Conservation (phyloP, 2,329 filamentous ascomycete species). For the Sclerotinia glacialis region DNA sequence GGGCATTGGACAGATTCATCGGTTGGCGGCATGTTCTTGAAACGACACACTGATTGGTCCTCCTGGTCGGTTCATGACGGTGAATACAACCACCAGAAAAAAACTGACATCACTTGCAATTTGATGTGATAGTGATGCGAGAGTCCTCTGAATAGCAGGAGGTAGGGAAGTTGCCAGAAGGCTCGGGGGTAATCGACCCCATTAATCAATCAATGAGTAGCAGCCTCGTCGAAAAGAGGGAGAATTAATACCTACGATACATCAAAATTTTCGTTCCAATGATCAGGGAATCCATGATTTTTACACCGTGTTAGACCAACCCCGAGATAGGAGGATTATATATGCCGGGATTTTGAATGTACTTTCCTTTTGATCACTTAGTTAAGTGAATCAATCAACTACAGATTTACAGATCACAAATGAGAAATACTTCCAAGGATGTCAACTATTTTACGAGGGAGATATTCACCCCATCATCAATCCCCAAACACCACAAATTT, state of each 20-base stretch:
- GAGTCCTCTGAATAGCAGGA: not conserved
- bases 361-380: not conserved
- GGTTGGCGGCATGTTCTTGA: not conserved
- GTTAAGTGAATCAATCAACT: not conserved
- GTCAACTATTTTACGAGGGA: not conserved
- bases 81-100: no score
- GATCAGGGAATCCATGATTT: not conserved
- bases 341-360: no score
- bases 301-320: not conserved
- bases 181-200: not conserved
- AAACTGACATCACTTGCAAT: not conserved
- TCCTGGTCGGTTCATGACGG: no score
- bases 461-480: no score
- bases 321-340: not conserved
- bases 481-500: slow-evolving; percentile 30
- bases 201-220: not conserved
- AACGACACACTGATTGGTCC: not conserved
- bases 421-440: not conserved
- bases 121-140: not conserved
- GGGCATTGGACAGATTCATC: not conserved
- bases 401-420: not conserved
- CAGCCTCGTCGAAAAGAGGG: not conserved
- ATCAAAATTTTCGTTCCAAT: no score
- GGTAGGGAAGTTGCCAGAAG: not conserved
- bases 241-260: not conserved